phyloP scores from a whole-genome alignment of 2,329 filamentous ascomycete genomes.

The Aspergillus felis region DNA sequence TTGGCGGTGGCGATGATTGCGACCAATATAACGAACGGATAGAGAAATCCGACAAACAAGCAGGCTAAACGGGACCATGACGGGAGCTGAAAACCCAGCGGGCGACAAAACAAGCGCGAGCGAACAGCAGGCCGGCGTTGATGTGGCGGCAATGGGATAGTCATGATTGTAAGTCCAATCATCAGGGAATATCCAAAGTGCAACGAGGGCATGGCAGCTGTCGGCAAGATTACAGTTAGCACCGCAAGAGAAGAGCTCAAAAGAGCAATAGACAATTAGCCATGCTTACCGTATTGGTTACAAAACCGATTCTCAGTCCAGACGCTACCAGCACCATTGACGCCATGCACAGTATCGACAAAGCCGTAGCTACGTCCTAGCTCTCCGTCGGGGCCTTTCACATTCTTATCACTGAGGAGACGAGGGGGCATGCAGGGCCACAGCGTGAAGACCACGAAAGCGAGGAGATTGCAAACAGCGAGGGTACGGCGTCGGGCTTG shows the following conservation, averaged over 20 bases:
- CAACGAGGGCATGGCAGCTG: slow-evolving; percentile 69
- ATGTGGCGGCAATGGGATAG: slow-evolving; percentile 57
- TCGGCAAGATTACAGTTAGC: slow-evolving; percentile 3
- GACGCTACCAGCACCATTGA: slow-evolving; percentile 59
- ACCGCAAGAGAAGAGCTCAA: not conserved
- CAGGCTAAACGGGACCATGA: slow-evolving; percentile 51
- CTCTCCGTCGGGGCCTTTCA: slow-evolving; percentile 52
- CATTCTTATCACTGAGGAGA: slow-evolving; percentile 51
- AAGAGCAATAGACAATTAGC: not conserved
- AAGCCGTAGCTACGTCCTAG: slow-evolving; percentile 59
- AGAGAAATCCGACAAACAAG: slow-evolving; percentile 54
- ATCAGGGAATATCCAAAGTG: slow-evolving; percentile 74
- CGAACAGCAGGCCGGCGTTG: slow-evolving; percentile 42
- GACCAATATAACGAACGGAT: slow-evolving; percentile 61
- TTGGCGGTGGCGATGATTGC: slow-evolving; percentile 70
- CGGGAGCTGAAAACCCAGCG: slow-evolving; percentile 38
- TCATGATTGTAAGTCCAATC: slow-evolving; percentile 65
- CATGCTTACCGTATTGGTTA: slow-evolving; percentile 64
- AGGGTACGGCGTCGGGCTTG: slow-evolving; percentile 54
- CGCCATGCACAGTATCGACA: slow-evolving; percentile 57
- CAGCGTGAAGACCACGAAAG: slow-evolving; percentile 56
- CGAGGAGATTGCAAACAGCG: slow-evolving; percentile 56
- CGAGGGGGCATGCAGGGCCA: slow-evolving; percentile 62
- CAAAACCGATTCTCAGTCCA: slow-evolving; percentile 72
- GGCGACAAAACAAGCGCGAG: slow-evolving; percentile 31